Evolutionary conservation across 768 basidiomycete species (phyloP), one percentile per base, ranked within the genome.

Genomic region (Amanita polypyramis): DNA sequence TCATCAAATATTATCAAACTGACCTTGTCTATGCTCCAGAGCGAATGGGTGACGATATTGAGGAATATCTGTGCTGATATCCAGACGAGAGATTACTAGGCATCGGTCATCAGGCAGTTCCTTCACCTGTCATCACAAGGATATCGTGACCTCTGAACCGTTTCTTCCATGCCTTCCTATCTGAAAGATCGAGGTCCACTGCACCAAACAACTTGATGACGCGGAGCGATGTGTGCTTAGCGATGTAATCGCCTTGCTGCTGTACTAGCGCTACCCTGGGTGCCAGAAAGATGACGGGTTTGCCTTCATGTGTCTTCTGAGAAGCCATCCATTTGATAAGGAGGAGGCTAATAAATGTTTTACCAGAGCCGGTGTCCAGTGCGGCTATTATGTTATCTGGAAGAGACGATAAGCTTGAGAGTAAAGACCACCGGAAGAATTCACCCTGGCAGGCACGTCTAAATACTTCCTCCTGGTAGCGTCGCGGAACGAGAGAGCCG

Each of bases 201-300:
- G 77, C 75, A 14, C 90, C 91, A 52, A 80, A 76, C 21, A 88
- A 73, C 56, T 80, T 80, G 23, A 72, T 65, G 17, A 91, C 81
- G 33, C 76, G 76, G 36, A 91, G 59, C 0, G 81, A 70, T 1
- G 84, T 83, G 52, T 86, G 72, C 52, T 74, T 67, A 10, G 70
- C 58, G 47, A 91, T 75, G 54, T 82, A 87, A 19, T 75, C 68
- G 17, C 73, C 77, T 58, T 92, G 88, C 59, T 94, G 92, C 53
- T 85, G 77, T 17, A 93, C 92, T 12, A 95, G 74, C 2, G 87
- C 74, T 3, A 91, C 88, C 54, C 84, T 84, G 0, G 92, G 92
- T 2, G 89, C 89, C 29, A 94, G 72, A 58, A 93, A 93, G 8
- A 91, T 73, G 53, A 82, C 72, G 40, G 76, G 73, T 61, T 85